Percentiles rank a stretch among this genome's conserved stretches.
phyloP scores from a whole-genome alignment of 2,329 filamentous ascomycete genomes.

The Berkeleyomyces basicola region DNA sequence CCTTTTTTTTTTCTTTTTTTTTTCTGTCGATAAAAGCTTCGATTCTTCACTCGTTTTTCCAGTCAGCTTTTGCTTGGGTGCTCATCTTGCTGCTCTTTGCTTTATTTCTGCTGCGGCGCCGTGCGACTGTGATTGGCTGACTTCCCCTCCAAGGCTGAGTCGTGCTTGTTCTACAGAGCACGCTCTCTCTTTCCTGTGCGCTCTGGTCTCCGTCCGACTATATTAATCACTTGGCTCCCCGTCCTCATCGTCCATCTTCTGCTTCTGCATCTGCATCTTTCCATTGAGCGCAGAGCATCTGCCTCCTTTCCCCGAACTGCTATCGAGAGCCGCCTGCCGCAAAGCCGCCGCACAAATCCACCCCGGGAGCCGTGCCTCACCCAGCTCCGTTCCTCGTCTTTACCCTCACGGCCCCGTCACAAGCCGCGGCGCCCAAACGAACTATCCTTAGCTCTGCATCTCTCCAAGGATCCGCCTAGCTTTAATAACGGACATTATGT shows the following conservation, averaged over 20 bases:
- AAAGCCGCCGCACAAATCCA: neutral
- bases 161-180: neutral
- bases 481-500: constrained; percentile 3
- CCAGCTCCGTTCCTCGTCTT: neutral
- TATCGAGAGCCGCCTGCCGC: neutral
- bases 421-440: neutral
- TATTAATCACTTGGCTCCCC: neutral
- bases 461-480: neutral
- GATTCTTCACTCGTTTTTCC: neutral
- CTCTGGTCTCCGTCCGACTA: neutral
- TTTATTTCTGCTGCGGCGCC: neutral
- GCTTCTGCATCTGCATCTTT: neutral
- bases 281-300: neutral
- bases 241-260: neutral
- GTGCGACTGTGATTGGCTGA: neutral
- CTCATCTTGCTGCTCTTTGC: neutral
- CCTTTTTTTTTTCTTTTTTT: neutral
- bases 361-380: neutral
- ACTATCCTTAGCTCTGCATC: neutral
- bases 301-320: neutral
- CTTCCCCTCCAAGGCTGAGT: neutral
- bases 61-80: neutral
- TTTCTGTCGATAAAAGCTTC: neutral
- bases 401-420: neutral
- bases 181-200: neutral